Percentiles rank a stretch among this genome's conserved stretches.
Conservation (phyloP, 768 basidiomycete species). For the Russula griseocarnosa region DNA sequence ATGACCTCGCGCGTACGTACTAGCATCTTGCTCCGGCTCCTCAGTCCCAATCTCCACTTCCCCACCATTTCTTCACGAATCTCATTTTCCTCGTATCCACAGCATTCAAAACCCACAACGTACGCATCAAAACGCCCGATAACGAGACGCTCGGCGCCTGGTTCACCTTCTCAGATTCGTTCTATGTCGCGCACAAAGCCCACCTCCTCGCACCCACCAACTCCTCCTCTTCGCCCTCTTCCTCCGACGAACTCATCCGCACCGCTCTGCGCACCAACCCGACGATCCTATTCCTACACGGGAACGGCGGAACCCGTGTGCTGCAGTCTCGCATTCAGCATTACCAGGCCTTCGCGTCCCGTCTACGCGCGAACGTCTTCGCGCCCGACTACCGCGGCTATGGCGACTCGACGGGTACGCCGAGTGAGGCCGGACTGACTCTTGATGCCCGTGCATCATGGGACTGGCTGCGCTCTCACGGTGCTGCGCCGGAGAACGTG, state of each 20-base stretch:
- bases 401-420: slow-evolving; percentile 77
- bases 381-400: slow-evolving; percentile 92
- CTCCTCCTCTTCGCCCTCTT: slow-evolving; percentile 31
- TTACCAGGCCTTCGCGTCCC: slow-evolving; percentile 61
- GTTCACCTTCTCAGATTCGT: slow-evolving; percentile 69
- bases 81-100: not conserved
- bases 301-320: slow-evolving; percentile 82
- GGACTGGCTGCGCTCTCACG: slow-evolving; percentile 65
- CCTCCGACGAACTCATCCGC: slow-evolving; percentile 42
- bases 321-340: slow-evolving; percentile 59
- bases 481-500: slow-evolving; percentile 55
- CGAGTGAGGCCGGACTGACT: slow-evolving; percentile 69
- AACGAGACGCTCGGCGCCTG: slow-evolving; percentile 80
- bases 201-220: slow-evolving; percentile 41
- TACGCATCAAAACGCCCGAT: slow-evolving; percentile 68
- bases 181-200: slow-evolving; percentile 38
- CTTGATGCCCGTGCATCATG: slow-evolving; percentile 74
- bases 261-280: slow-evolving; percentile 56
- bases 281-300: slow-evolving; percentile 89
- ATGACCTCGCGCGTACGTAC: slow-evolving; percentile 69
- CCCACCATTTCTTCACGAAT: not conserved
- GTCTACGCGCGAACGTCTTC: slow-evolving; percentile 70
- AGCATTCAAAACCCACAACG: slow-evolving; percentile 59
- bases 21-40: no score
- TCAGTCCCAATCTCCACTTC: not conserved